Evolutionary conservation across 2,329 filamentous ascomycete genomes (phyloP).

Genomic region (Nothophaeocryptopus gaeumannii): DNA sequence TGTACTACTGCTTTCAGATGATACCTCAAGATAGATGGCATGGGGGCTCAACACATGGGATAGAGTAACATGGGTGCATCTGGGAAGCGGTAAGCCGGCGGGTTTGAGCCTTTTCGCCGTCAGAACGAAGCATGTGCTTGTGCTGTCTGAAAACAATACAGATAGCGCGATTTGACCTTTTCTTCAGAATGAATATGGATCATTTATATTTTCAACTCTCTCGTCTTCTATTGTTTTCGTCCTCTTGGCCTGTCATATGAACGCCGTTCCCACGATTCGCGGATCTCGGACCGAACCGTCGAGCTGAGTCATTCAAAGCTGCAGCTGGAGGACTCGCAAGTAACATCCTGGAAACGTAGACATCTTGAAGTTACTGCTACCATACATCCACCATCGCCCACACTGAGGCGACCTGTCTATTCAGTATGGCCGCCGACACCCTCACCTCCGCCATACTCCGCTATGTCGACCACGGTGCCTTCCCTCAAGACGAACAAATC

Average conservation of each 20-base stretch:
- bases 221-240: too few species aligned
- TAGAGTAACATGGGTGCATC: constrained; percentile 6
- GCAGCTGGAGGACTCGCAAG: too few species aligned
- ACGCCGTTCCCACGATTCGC: too few species aligned
- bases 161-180: constrained; percentile 4
- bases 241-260: too few species aligned
- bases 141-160: constrained; percentile 4
- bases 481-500: constrained; percentile 57
- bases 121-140: not conserved
- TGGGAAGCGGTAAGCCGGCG: constrained; percentile 1
- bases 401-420: too few species aligned
- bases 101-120: not conserved
- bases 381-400: not conserved
- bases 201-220: not conserved
- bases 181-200: constrained; percentile 2
- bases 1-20: constrained; percentile 19
- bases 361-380: too few species aligned
- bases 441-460: constrained; percentile 62
- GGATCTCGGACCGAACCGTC: too few species aligned
- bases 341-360: too few species aligned
- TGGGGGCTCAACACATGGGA: constrained; percentile 8
- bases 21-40: constrained; percentile 16
- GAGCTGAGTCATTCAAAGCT: too few species aligned
- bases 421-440: constrained; percentile 20
- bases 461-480: constrained; percentile 58